phyloP scores from a whole-genome alignment of 2,329 filamentous ascomycete species.

The Aureobasidium subglaciale region DNA sequence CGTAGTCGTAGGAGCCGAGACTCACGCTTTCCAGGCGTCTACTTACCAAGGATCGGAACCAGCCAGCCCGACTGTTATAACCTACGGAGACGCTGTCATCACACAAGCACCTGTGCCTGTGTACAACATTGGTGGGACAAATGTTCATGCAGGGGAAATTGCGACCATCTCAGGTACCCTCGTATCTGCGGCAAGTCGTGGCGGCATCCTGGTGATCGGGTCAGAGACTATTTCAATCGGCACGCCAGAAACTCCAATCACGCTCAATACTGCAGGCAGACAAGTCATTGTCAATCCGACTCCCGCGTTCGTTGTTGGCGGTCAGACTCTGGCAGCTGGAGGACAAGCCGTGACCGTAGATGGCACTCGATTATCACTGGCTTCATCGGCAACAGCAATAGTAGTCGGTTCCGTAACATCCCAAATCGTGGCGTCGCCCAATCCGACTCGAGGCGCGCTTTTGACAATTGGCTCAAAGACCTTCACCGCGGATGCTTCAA shows the following conservation, averaged over 20 bases:
- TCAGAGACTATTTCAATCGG: constrained; percentile 16
- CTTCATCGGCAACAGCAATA: constrained; percentile 31
- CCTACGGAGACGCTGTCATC: constrained; percentile 9
- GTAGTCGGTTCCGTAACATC: constrained; percentile 24
- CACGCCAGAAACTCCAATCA: background rate
- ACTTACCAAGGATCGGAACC: background rate
- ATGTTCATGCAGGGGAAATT: constrained; percentile 23
- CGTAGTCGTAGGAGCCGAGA: constrained; percentile 14
- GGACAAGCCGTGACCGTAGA: constrained; percentile 30
- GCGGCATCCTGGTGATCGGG: constrained; percentile 20
- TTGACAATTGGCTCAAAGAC: constrained; percentile 35
- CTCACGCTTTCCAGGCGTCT: constrained; percentile 9
- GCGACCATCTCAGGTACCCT: constrained; percentile 21
- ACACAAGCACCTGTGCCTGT: constrained; percentile 21
- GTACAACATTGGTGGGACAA: constrained; percentile 25
- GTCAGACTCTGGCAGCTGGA: constrained; percentile 31
- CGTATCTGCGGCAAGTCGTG: constrained; percentile 17
- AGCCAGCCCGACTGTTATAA: constrained; percentile 1
- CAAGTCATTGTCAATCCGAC: constrained; percentile 24
- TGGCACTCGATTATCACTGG: constrained; percentile 27
- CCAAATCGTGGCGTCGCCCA: constrained; percentile 20
- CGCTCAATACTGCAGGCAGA: constrained; percentile 9
- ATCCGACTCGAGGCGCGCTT: constrained; percentile 18
- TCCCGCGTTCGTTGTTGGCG: constrained; percentile 28
- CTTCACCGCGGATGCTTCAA: constrained; percentile 39